Evolutionary conservation across 768 basidiomycete genomes (phyloP).

Genomic region (Tephrocybe sp.): DNA sequence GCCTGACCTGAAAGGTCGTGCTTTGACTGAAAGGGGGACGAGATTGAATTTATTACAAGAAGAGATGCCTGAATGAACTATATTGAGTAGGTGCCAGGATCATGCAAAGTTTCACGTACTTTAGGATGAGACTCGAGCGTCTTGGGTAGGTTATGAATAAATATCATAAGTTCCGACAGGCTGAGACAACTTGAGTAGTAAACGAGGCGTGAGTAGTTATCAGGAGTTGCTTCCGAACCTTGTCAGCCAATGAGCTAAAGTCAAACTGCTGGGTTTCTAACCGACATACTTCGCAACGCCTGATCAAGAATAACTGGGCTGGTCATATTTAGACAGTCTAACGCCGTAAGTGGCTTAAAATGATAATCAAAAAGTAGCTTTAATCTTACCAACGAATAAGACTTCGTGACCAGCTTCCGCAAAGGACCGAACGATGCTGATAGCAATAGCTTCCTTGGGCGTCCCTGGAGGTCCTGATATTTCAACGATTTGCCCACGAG

Average conservation of each 20-base stretch:
- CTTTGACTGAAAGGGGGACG: constrained; percentile 60
- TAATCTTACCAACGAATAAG: constrained; percentile 58
- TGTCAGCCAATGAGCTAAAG: background rate
- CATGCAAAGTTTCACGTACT: constrained; percentile 28
- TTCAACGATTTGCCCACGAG: constrained; percentile 62
- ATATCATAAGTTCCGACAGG: constrained; percentile 53
- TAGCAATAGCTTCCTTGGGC: constrained; percentile 55
- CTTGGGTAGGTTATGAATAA: constrained; percentile 50
- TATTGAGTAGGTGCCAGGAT: background rate
- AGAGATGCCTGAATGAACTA: constrained; percentile 43
- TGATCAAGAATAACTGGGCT: constrained; percentile 27
- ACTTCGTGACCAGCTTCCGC: constrained; percentile 47
- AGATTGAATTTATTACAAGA: constrained; percentile 65
- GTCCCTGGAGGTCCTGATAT: constrained; percentile 76
- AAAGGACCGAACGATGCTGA: constrained; percentile 47
- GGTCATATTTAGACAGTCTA: constrained; percentile 49
- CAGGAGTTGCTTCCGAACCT: constrained; percentile 12
- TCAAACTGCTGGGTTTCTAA: background rate
- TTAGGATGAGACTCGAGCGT: constrained; percentile 43
- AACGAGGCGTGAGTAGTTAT: constrained; percentile 25
- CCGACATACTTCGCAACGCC: constrained; percentile 22
- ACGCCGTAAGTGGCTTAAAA: constrained; percentile 4
- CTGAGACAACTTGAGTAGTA: constrained; percentile 42
- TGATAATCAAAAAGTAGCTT: background rate
- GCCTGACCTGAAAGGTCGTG: constrained; percentile 34